A percentile compares a stretch with the other conserved stretches of the same genome.
phyloP scores from a whole-genome alignment of 1,284 basidiomycete species.

The Pascua guehoae region DNA sequence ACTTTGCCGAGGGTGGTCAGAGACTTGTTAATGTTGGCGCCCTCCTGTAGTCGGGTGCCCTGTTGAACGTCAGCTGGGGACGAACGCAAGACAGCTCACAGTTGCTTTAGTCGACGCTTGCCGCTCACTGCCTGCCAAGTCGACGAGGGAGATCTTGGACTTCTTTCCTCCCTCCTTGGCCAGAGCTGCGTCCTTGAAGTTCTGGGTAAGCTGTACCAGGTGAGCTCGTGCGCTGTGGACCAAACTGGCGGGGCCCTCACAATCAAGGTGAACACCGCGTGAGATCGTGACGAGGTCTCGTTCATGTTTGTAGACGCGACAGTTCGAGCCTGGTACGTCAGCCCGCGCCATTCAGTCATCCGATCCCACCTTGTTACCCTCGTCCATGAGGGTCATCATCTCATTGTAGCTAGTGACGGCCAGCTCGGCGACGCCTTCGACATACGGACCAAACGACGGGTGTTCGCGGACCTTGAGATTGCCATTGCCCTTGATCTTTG shows the following conservation, averaged over 20 bases:
- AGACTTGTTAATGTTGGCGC: slow-evolving; percentile 97
- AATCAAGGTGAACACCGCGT: slow-evolving; percentile 94
- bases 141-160: slow-evolving; percentile 88
- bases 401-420: slow-evolving; percentile 86
- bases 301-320: slow-evolving; percentile 99
- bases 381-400: slow-evolving; percentile 99
- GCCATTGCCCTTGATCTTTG: slow-evolving; percentile 75
- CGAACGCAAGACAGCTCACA: slow-evolving; percentile 12
- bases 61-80: slow-evolving; percentile 11
- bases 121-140: slow-evolving; percentile 95
- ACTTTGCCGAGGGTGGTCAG: slow-evolving; percentile 96
- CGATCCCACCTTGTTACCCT: slow-evolving; percentile 78
- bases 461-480: slow-evolving; percentile 96
- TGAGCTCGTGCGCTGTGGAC: slow-evolving; percentile 3
- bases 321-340: slow-evolving; percentile 62
- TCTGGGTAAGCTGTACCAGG: slow-evolving; percentile 67
- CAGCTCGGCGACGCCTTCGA: slow-evolving; percentile 92
- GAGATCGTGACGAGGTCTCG: slow-evolving; percentile 96
- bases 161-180: slow-evolving; percentile 93
- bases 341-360: not conserved
- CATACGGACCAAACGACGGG: slow-evolving; percentile 88
- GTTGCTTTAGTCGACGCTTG: slow-evolving; percentile 97
- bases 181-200: slow-evolving; percentile 72
- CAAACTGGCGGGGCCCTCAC: slow-evolving; percentile 19
- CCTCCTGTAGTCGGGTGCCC: slow-evolving; percentile 88